These are phyloP conservation scores for Penicillium desertorum DNA, from an alignment of 495 filamentous ascomycete species.

Conservation along the genomic window DNA sequence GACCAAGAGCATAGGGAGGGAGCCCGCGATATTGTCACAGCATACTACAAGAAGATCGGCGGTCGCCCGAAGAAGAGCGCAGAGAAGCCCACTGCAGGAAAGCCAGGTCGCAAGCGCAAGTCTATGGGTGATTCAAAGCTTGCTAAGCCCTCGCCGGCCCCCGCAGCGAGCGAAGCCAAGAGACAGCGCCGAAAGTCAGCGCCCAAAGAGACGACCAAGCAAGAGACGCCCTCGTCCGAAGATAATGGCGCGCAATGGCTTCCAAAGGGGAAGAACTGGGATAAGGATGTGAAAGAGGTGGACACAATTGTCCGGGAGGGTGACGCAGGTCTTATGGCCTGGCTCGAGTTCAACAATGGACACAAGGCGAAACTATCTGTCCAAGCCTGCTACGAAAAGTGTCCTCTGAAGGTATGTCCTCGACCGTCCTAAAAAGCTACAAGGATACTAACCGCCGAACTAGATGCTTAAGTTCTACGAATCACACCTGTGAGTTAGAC, in stretches of 20 bases:
- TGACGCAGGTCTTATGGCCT: slow-evolving; percentile 44
- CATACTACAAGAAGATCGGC: slow-evolving; percentile 57
- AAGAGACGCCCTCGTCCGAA: slow-evolving; percentile 1
- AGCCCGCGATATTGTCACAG: slow-evolving; percentile 52
- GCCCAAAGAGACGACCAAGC: slow-evolving; percentile 20
- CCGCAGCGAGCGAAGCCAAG: slow-evolving; percentile 27
- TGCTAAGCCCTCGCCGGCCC: slow-evolving; percentile 19
- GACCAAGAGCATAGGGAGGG: slow-evolving; percentile 38
- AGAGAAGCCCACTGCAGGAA: slow-evolving; percentile 18
- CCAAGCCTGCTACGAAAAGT: slow-evolving; percentile 43
- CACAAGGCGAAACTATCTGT: slow-evolving; percentile 40
- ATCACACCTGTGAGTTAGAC: slow-evolving; percentile 41
- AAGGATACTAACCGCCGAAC: slow-evolving; percentile 16
- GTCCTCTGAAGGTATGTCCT: slow-evolving; percentile 36
- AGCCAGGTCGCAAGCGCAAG: slow-evolving; percentile 39
- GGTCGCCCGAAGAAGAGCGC: slow-evolving; percentile 48
- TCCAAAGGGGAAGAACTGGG: slow-evolving; percentile 57
- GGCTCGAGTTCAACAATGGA: slow-evolving; percentile 57
- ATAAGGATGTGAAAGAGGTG: slow-evolving; percentile 51
- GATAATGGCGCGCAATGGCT: slow-evolving; percentile 39
- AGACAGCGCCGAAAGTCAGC: slow-evolving; percentile 24
- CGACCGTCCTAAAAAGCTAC: background rate
- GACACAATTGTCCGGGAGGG: slow-evolving; percentile 58
- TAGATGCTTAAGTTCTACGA: slow-evolving; percentile 53
- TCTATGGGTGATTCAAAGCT: slow-evolving; percentile 36